These are phyloP conservation scores for Arthrinium phaeospermum DNA, from an alignment of 2,329 filamentous ascomycete species.

Conservation along the genomic window DNA sequence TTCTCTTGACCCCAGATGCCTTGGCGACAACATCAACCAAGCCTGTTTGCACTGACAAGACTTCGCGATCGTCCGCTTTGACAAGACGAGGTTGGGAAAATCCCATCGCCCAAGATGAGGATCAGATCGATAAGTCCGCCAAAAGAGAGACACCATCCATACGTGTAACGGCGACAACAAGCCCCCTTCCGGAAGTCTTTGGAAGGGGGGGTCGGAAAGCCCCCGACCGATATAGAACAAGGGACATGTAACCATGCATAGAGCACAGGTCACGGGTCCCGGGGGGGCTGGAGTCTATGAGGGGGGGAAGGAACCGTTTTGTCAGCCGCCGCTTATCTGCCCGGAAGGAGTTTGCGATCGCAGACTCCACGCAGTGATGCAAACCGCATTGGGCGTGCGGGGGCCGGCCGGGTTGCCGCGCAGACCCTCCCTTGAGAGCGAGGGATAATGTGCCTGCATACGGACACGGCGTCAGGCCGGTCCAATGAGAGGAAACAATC, in stretches of 20 bases:
- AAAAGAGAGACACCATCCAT: not conserved
- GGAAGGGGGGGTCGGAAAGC: not conserved
- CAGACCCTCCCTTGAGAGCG: not conserved
- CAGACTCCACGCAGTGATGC: not conserved
- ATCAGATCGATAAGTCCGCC: too few species aligned
- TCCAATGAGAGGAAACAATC: not conserved
- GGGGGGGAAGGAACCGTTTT: too few species aligned
- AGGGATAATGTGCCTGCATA: not conserved
- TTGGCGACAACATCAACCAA: too few species aligned
- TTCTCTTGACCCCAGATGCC: too few species aligned
- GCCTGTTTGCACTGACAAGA: too few species aligned
- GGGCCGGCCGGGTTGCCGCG: not conserved
- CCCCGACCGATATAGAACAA: not conserved
- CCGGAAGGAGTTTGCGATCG: slow-evolving; percentile 11
- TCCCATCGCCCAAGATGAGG: too few species aligned
- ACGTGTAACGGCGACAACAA: not conserved
- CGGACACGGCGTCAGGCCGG: not conserved
- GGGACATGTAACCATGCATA: not conserved
- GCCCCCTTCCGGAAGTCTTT: not conserved
- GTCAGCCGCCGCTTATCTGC: not conserved
- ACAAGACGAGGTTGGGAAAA: too few species aligned
- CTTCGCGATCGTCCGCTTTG: too few species aligned
- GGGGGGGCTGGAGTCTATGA: not conserved
- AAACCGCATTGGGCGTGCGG: not conserved
- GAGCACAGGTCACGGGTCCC: not conserved